A percentile compares a stretch with the other conserved stretches of the same genome.
Conservation (phyloP, 2,329 filamentous ascomycete species). For the Neofusicoccum sp. region DNA sequence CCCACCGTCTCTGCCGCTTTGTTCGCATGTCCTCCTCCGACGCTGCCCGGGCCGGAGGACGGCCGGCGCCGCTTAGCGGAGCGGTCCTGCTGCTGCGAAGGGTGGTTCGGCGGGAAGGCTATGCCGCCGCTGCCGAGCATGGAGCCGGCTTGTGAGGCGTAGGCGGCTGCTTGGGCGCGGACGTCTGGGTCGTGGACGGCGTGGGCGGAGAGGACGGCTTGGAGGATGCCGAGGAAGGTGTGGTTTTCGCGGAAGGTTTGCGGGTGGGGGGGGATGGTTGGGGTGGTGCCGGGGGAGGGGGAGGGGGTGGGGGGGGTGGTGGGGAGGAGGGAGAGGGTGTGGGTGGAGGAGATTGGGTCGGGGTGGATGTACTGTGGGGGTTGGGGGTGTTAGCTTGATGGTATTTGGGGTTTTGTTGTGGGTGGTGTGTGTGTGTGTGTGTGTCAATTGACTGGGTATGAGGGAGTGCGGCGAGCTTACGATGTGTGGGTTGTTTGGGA, state of each 20-base stretch:
- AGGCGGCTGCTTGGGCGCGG: conserved; percentile 58
- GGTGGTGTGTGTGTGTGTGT: neutral
- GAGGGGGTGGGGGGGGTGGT: conserved; percentile 52
- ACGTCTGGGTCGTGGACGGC: conserved; percentile 57
- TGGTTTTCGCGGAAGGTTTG: conserved; percentile 57
- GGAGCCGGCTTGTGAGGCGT: conserved; percentile 58
- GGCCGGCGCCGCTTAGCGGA: conserved; percentile 22
- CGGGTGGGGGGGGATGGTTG: conserved; percentile 56
- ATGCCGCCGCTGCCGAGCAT: conserved; percentile 52
- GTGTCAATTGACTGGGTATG: neutral
- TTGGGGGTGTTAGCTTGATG: neutral
- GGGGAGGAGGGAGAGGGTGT: conserved; percentile 57
- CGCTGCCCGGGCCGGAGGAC: conserved; percentile 21
- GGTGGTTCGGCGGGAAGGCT: conserved; percentile 35
- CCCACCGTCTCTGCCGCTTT: conserved; percentile 46
- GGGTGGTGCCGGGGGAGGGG: conserved; percentile 56
- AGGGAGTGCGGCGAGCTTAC: conserved; percentile 24
- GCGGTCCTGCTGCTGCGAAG: neutral
- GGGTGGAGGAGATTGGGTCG: conserved; percentile 42
- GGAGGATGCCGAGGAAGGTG: conserved; percentile 55
- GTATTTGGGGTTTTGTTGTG: neutral
- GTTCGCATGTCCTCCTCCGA: neutral
- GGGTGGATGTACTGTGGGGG: conserved; percentile 7
- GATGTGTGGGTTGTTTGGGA: conserved; percentile 45
- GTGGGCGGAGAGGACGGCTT: conserved; percentile 54